These are phyloP conservation scores for Flagelloscypha sp. DNA, from an alignment of 768 basidiomycete species.

Conservation along the genomic window DNA sequence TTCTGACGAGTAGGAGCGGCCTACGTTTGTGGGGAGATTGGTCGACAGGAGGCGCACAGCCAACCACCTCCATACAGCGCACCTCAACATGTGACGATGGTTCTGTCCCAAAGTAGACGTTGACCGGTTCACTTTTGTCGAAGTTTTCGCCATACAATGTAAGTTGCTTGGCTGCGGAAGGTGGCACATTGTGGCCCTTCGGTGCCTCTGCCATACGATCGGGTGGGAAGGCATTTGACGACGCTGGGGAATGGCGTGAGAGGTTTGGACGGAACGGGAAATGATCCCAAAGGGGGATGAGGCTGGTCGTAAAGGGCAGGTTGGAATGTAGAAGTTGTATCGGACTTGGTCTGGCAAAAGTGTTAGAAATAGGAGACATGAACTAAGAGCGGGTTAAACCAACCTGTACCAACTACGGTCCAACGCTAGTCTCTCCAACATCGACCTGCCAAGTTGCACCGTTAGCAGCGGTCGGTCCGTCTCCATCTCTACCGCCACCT, in stretches of 20 bases:
- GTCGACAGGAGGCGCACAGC: conserved; percentile 70
- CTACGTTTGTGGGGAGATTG: conserved; percentile 60
- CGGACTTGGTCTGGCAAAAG: conserved; percentile 67
- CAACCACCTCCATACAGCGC: conserved; percentile 78
- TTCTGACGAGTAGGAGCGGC: conserved; percentile 73
- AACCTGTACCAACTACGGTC: conserved; percentile 91
- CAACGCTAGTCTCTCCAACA: conserved; percentile 92
- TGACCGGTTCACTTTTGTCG: conserved; percentile 71
- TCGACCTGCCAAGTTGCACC: conserved; percentile 85
- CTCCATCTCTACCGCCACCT: conserved; percentile 24
- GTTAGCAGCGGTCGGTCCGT: conserved; percentile 44
- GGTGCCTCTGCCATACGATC: conserved; percentile 81
- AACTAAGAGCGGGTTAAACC: conserved; percentile 14
- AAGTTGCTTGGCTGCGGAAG: conserved; percentile 70
- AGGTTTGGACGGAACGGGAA: conserved; percentile 73
- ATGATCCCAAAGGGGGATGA: conserved; percentile 60
- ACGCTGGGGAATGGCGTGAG: conserved; percentile 82
- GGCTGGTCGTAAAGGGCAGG: conserved; percentile 77
- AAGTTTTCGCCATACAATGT: conserved; percentile 89
- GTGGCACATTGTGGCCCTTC: conserved; percentile 66
- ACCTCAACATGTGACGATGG: conserved; percentile 84
- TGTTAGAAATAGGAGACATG: conserved; percentile 12
- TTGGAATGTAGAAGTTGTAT: conserved; percentile 90
- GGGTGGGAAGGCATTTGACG: conserved; percentile 85
- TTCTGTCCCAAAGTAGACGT: conserved; percentile 81